Percentiles rank a stretch among this genome's conserved stretches.
These are phyloP conservation scores for Coprinopsis cinerea DNA, from an alignment of 768 basidiomycete genomes.

Conservation along the genomic window DNA sequence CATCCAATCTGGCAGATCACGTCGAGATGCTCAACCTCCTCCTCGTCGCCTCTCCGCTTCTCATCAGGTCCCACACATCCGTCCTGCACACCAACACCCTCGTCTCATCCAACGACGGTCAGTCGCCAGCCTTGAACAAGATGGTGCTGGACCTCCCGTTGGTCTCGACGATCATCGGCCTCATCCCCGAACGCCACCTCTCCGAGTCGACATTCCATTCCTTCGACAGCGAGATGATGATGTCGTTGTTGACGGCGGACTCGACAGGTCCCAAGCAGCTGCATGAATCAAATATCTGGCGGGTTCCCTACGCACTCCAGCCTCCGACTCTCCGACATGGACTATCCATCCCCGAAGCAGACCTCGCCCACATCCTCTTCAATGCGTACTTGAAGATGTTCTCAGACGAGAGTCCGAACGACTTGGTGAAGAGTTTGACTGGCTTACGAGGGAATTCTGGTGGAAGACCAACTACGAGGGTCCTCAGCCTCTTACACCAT, in stretches of 20 bases:
- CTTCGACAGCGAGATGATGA: not conserved
- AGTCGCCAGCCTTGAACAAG: no score
- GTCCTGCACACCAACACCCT: no score
- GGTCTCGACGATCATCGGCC: no score
- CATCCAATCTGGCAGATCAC: slow-evolving; percentile 45
- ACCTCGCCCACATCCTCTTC: slow-evolving; percentile 34
- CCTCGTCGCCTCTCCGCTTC: no score
- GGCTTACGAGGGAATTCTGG: slow-evolving; percentile 27
- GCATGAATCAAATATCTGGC: not conserved
- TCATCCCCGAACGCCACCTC: no score
- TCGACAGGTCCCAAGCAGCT: not conserved
- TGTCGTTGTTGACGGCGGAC: slow-evolving; percentile 17
- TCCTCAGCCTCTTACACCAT: no score
- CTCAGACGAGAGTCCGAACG: slow-evolving; percentile 26
- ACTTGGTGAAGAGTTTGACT: slow-evolving; percentile 7
- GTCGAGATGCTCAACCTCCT: no score
- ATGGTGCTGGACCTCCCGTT: no score
- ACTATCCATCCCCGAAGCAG: not conserved
- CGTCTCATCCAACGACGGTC: no score
- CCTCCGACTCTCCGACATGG: not conserved
- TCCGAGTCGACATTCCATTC: not conserved
- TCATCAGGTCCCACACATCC: no score
- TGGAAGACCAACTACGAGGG: no score
- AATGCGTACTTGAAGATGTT: slow-evolving; percentile 42
- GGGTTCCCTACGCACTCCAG: not conserved